Conservation (phyloP, 1,139 yeast genomes). For the Pichia sp. region DNA sequence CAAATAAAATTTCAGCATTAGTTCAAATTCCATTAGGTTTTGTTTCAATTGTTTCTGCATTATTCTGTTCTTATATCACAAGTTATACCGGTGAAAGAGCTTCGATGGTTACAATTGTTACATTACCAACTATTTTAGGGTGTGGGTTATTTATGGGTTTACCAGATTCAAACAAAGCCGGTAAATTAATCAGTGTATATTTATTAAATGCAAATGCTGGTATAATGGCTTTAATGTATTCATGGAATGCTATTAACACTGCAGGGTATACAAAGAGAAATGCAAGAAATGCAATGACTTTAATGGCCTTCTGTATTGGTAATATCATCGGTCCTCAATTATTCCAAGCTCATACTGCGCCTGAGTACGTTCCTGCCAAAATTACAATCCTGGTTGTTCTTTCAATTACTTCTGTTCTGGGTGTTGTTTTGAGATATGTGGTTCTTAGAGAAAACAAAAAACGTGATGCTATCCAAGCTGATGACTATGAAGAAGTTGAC, state of each 20-base stretch:
- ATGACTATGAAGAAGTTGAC: conserved; percentile 14
- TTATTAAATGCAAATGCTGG: conserved; percentile 15
- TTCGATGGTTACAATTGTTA: conserved; percentile 9
- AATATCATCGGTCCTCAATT: conserved; percentile 46
- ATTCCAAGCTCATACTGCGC: conserved; percentile 36
- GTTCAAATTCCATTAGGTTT: conserved; percentile 40
- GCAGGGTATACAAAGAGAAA: conserved; percentile 44
- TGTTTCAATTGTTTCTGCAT: conserved; percentile 12
- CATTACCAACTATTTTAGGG: conserved; percentile 16
- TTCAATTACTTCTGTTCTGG: conserved; percentile 26
- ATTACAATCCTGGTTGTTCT: conserved; percentile 40
- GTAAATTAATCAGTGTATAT: conserved; percentile 18
- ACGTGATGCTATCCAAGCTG: conserved; percentile 31
- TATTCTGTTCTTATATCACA: conserved; percentile 14
- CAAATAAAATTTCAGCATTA: conserved; percentile 33
- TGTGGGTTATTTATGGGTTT: conserved; percentile 12
- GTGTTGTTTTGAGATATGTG: conserved; percentile 33
- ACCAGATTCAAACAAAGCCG: conserved; percentile 11
- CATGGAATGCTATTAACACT: conserved; percentile 44
- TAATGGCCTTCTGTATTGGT: conserved; percentile 56
- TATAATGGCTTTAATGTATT: conserved; percentile 31
- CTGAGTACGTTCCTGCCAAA: conserved; percentile 39
- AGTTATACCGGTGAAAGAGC: conserved; percentile 15
- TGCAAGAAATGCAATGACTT: conserved; percentile 50
- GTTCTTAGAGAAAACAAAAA: conserved; percentile 36